Evolutionary conservation across 2,329 filamentous ascomycete genomes (phyloP).

Genomic region (Aspergillus sp.): DNA sequence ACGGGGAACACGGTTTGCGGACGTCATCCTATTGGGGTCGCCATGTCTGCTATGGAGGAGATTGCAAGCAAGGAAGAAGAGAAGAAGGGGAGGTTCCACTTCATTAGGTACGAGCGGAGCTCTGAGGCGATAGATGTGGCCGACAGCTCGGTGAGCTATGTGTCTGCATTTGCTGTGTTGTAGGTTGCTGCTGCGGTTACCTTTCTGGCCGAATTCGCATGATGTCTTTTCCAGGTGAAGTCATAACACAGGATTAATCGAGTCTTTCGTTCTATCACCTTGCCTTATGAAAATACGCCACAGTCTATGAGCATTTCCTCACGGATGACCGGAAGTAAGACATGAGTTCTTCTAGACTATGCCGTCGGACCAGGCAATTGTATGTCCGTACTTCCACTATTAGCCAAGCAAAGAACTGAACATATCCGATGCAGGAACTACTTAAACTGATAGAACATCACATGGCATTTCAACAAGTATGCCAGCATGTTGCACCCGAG

Average conservation of each 20-base stretch:
- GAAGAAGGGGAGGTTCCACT: constrained; percentile 54
- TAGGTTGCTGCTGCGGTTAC: constrained; percentile 30
- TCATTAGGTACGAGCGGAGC: constrained; percentile 82
- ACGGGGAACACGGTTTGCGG: constrained; percentile 93
- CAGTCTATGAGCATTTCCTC: too few species aligned
- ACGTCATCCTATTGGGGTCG: constrained; percentile 84
- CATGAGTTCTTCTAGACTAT: too few species aligned
- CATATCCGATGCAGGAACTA: too few species aligned
- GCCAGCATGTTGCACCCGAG: too few species aligned
- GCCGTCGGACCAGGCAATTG: too few species aligned
- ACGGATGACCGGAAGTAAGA: too few species aligned
- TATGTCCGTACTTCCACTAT: too few species aligned
- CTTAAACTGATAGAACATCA: too few species aligned
- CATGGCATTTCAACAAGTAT: too few species aligned
- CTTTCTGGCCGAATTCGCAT: background rate
- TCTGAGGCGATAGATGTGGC: constrained; percentile 55
- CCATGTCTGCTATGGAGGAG: constrained; percentile 77
- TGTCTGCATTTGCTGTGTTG: constrained; percentile 75
- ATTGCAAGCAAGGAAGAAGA: constrained; percentile 37
- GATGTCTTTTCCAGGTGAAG: background rate
- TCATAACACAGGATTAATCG: background rate
- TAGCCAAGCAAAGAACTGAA: too few species aligned
- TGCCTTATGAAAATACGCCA: too few species aligned
- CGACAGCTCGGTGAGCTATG: constrained; percentile 91
- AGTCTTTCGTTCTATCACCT: background rate